Evolutionary conservation across 176 grass and related monocot species (phyloP), one percentile per base, ranked within the genome.

Genomic region (Triticum urartu): DNA sequence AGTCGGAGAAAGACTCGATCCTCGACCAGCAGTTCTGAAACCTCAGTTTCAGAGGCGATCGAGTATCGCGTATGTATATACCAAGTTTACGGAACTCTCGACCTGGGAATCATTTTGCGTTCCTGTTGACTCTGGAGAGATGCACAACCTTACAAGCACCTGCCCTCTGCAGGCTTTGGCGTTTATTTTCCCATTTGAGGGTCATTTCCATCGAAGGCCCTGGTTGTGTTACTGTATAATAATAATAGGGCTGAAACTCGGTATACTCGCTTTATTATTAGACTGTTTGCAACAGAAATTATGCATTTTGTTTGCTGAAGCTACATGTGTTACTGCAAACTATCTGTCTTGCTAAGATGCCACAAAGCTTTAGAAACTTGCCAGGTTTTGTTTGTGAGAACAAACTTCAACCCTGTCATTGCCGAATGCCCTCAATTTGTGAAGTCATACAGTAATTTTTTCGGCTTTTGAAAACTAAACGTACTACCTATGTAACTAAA

Each of bases 21-120:
- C 83, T 99, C 20, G 90, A 96, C 38, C 92, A 92, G 80, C 90
- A 93, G 83, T 70, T 83, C 34, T 98, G 75, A 89, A 22, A 40
- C 7, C 39, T 11, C 24, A 24, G 20, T 61, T 35, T 2, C 39
- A 15, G 18, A 71, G 11, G 10, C 47, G 70, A 82, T 80, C 74
- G 82, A 20, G 52, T 59, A 71, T 70, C 30, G 4, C 0, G 3
- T 84, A 3, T 92, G 86, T 92, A 86, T 69, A 86, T 87, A 86
- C 26, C 42, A 38, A 3, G n/a, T n/a, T 79, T 81, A 65, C 64
- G 50, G 32, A 76, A 76, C 32, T 30, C 52, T 59, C 61, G 26
- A 64, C 30, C 54, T 36, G 36, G 70, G 20, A 76, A 73, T 71
- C 32, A 18, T 64, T 69, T 68, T 78, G 79, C 36, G 61, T 72